These are phyloP conservation scores for Amyloporia xantha DNA, from an alignment of 768 basidiomycete species.

Conservation along the genomic window DNA sequence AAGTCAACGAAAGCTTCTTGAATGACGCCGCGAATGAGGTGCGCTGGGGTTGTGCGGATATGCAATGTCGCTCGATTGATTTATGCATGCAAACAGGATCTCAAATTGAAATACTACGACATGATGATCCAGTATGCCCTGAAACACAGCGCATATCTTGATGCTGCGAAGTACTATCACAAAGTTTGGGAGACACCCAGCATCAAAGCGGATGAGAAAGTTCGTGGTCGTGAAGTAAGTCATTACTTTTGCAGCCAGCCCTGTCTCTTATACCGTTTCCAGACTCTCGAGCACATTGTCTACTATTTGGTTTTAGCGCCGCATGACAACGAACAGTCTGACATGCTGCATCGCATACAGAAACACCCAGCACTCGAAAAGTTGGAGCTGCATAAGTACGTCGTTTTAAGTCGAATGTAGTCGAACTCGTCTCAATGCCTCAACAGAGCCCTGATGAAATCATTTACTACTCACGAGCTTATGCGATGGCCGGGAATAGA, in stretches of 20 bases:
- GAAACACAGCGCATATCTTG: conserved; percentile 78
- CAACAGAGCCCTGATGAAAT: conserved; percentile 83
- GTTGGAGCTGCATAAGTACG: conserved; percentile 78
- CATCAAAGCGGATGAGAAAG: conserved; percentile 75
- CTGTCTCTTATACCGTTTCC: conserved; percentile 6
- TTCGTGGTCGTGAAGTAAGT: conserved; percentile 63
- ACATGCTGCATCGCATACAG: conserved; percentile 88
- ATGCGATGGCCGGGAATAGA: conserved; percentile 98
- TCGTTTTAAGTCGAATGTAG: conserved; percentile 15
- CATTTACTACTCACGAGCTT: conserved; percentile 86
- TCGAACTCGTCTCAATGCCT: neutral
- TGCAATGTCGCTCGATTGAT: no score
- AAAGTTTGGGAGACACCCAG: conserved; percentile 97
- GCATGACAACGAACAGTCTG: conserved; percentile 94
- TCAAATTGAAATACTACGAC: conserved; percentile 94
- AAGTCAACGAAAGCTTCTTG: conserved; percentile 90
- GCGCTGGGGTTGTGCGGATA: conserved; percentile 18
- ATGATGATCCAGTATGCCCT: conserved; percentile 95
- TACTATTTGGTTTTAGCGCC: conserved; percentile 92
- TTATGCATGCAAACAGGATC: conserved; percentile 48
- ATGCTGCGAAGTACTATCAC: conserved; percentile 91
- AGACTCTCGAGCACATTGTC: conserved; percentile 93
- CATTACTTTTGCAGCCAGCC: neutral
- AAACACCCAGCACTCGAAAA: conserved; percentile 73
- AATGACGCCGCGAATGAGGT: conserved; percentile 88